Evolutionary conservation across 768 basidiomycete species (phyloP).

Genomic region (Kockovaella imperatae): DNA sequence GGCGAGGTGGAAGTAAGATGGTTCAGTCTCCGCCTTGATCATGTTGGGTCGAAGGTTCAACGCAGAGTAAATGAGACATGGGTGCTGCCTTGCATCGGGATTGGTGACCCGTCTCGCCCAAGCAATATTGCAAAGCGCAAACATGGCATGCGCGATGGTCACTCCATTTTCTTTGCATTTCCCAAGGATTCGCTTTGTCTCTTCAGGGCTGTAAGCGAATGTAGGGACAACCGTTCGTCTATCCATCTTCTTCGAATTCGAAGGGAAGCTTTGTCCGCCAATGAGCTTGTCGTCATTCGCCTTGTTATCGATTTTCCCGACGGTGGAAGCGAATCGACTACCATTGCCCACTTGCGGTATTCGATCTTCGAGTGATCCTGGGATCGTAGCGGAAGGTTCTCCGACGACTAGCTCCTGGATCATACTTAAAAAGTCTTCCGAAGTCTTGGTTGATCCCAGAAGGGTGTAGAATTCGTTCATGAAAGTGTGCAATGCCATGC

Average conservation of each 20-base stretch:
- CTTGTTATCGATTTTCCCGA: constrained; percentile 55
- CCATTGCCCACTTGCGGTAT: constrained; percentile 44
- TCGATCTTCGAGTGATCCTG: constrained; percentile 52
- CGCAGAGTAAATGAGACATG: constrained; percentile 76
- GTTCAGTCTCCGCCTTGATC: constrained; percentile 38
- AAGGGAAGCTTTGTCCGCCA: constrained; percentile 67
- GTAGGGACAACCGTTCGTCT: constrained; percentile 62
- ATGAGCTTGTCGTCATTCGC: constrained; percentile 54
- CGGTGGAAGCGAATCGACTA: constrained; percentile 49
- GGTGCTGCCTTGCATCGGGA: neutral
- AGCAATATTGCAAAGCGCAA: constrained; percentile 66
- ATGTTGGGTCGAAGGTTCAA: constrained; percentile 64
- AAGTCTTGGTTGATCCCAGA: constrained; percentile 46
- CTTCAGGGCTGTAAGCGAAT: constrained; percentile 52
- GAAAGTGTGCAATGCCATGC: constrained; percentile 74
- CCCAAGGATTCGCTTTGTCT: constrained; percentile 59
- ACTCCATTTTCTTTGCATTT: constrained; percentile 65
- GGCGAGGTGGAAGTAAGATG: constrained; percentile 73
- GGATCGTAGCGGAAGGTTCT: constrained; percentile 33
- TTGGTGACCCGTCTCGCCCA: constrained; percentile 48
- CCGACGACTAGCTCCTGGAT: constrained; percentile 4
- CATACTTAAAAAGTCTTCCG: constrained; percentile 8
- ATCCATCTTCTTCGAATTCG: constrained; percentile 38
- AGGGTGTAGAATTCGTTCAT: constrained; percentile 71
- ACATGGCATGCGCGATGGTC: constrained; percentile 66